A percentile compares a stretch with the other conserved stretches of the same genome.
phyloP scores from a whole-genome alignment of 2,329 filamentous ascomycete species.

The Ophiostoma angusticollis region DNA sequence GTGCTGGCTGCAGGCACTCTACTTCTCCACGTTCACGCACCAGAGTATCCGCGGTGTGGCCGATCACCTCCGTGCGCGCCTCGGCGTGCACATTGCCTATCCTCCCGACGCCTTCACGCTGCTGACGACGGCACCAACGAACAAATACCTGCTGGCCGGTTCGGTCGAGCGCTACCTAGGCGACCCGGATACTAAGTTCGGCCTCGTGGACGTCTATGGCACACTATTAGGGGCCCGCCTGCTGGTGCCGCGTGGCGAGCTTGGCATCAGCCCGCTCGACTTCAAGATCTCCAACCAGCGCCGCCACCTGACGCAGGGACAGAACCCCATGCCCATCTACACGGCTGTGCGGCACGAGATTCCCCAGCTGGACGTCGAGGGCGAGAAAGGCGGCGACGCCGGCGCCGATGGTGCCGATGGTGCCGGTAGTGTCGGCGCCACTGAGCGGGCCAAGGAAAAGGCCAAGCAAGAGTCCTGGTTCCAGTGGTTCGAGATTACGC shows the following conservation, averaged over 20 bases:
- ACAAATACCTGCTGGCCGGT: constrained; percentile 78
- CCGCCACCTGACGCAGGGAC: constrained; percentile 60
- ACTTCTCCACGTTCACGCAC: constrained; percentile 64
- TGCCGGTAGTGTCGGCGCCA: constrained; percentile 26
- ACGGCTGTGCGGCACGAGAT: constrained; percentile 94
- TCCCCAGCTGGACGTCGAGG: constrained; percentile 41
- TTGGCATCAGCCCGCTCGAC: constrained; percentile 62
- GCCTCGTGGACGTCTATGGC: constrained; percentile 87
- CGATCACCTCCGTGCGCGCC: constrained; percentile 72
- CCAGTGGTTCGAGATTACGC: constrained; percentile 94
- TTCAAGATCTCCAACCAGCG: constrained; percentile 86
- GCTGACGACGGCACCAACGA: constrained; percentile 79
- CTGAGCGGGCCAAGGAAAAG: constrained; percentile 29
- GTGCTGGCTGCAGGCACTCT: constrained; percentile 88
- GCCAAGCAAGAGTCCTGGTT: constrained; percentile 71
- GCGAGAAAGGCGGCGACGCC: constrained; percentile 20
- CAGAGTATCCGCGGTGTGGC: constrained; percentile 58
- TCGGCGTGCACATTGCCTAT: constrained; percentile 84
- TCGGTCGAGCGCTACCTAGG: constrained; percentile 86
- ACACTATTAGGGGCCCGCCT: constrained; percentile 72
- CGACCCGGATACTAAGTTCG: constrained; percentile 66
- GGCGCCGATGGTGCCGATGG: constrained; percentile 20
- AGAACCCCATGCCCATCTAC: constrained; percentile 85
- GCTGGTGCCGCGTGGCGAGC: constrained; percentile 73
- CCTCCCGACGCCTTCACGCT: constrained; percentile 72